Base-by-base conservation (phyloP, 495 filamentous ascomycete genomes). In the Penicillium ochrochloron region DNA sequence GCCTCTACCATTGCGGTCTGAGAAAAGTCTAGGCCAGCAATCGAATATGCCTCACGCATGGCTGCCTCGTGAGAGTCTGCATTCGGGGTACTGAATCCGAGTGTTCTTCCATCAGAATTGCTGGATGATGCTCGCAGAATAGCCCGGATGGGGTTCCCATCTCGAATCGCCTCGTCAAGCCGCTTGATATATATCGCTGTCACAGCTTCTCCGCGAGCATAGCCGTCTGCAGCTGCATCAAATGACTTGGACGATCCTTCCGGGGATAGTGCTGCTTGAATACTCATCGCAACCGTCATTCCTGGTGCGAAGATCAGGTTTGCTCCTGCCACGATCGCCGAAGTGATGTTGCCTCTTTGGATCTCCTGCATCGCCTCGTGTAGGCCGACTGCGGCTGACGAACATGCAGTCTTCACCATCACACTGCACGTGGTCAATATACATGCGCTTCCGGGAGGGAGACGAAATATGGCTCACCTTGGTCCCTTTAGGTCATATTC, bases 211-310 rank as follows among this genome's bases (percentile, higher is more conserved):
- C 46, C 46, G 7, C 46, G 46, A 50, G 46, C 46, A 27, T 50
- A 50, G 46, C 46, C 46, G 46, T 50, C 23, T 21, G 46, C 46
- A 50, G 27, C 37, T 50, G 79, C 75, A 67, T 88, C 86, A 60
- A 89, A 92, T 0, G 83, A 84, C 59, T 86, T 80, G 50, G 84
- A 90, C 7, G 70, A 66, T 0, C 69, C 69, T 50, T 48, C 67
- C 0, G 60, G 75, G 59, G 60, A 75, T 69, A 59, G 66, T 63
- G 56, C 77, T 54, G 66, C 62, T 14, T 75, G 66, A n/a, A 78
- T 70, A 0, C 69, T 64, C 69, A 82, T 72, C 2, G 70, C 65
- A 0, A 70, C 39, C 2, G 70, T 75, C 66, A 73, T 69, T 2
- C 65, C 59, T 1, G 79, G 79, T 0, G 73, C 73, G 7, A 77